phyloP scores from a whole-genome alignment of 768 basidiomycete genomes.

The Tephrocybe sp. region DNA sequence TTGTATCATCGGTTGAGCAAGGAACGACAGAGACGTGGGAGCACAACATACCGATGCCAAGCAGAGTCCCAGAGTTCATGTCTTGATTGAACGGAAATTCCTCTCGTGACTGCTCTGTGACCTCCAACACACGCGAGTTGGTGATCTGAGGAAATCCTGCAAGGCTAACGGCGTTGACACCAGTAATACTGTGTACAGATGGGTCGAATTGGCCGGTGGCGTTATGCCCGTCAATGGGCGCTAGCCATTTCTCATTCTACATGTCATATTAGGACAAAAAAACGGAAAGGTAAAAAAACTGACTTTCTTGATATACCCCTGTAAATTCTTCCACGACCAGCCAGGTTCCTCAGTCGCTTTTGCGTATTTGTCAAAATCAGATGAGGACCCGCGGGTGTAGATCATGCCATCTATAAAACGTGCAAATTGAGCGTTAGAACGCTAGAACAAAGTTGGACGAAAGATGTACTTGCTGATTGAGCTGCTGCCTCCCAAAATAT shows the following conservation, averaged over 20 bases:
- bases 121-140: slow-evolving; percentile 30
- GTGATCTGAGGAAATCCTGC: slow-evolving; percentile 23
- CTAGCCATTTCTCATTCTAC: slow-evolving; percentile 26
- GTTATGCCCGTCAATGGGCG: slow-evolving; percentile 28
- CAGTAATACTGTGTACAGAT: slow-evolving; percentile 26
- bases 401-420: slow-evolving; percentile 18
- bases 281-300: not conserved
- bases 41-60: slow-evolving; percentile 36
- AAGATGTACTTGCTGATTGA: slow-evolving; percentile 21
- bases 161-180: slow-evolving; percentile 27
- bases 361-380: slow-evolving; percentile 26
- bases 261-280: not conserved
- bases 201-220: slow-evolving; percentile 31
- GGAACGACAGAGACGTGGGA: not conserved
- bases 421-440: not conserved
- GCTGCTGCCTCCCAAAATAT: slow-evolving; percentile 32
- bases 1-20: not conserved
- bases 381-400: slow-evolving; percentile 23
- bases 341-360: slow-evolving; percentile 22
- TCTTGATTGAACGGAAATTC: slow-evolving; percentile 42
- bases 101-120: slow-evolving; percentile 29
- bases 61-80: slow-evolving; percentile 37
- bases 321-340: slow-evolving; percentile 27
- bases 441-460: not conserved
- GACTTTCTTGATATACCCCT: slow-evolving; percentile 3